These are phyloP conservation scores for Fusarium incarnatum DNA, from an alignment of 2,329 filamentous ascomycete species.

Conservation along the genomic window DNA sequence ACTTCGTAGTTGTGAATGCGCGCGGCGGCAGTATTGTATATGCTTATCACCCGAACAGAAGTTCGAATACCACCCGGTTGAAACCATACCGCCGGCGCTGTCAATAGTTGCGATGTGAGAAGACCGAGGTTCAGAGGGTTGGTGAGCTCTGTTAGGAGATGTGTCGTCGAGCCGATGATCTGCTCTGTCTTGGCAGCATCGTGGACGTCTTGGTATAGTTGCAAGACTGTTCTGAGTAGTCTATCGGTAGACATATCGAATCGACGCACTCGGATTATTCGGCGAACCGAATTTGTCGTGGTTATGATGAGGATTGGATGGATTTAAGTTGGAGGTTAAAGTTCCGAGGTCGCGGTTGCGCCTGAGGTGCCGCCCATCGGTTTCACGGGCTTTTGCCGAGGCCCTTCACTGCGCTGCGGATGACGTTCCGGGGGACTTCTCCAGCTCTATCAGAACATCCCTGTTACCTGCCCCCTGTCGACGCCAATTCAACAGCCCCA, in stretches of 20 bases:
- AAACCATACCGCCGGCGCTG: conserved; percentile 77
- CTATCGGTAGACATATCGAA: conserved; percentile 72
- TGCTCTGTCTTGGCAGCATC: conserved; percentile 64
- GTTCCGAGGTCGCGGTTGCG: conserved; percentile 38
- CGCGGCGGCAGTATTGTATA: conserved; percentile 75
- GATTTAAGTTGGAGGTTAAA: background rate
- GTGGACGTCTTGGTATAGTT: conserved; percentile 66
- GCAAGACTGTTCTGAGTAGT: conserved; percentile 74
- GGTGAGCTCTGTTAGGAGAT: conserved; percentile 75
- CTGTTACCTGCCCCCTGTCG: conserved; percentile 27
- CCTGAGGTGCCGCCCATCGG: conserved; percentile 22
- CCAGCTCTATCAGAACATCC: conserved; percentile 11
- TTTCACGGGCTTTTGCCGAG: conserved; percentile 47
- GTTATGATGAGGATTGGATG: conserved; percentile 9
- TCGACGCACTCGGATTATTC: conserved; percentile 25
- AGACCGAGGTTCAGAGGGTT: conserved; percentile 81
- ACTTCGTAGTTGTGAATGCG: conserved; percentile 64
- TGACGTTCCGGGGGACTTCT: conserved; percentile 41
- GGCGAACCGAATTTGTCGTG: background rate
- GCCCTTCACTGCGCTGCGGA: conserved; percentile 28
- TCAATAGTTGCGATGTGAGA: conserved; percentile 77
- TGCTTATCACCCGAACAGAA: conserved; percentile 74
- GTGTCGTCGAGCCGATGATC: conserved; percentile 73
- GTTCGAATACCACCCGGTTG: conserved; percentile 69
- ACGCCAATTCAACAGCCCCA: conserved; percentile 32